These are phyloP conservation scores for Wickerhamiella lipophila DNA, from an alignment of 805 yeast genomes.

Conservation along the genomic window DNA sequence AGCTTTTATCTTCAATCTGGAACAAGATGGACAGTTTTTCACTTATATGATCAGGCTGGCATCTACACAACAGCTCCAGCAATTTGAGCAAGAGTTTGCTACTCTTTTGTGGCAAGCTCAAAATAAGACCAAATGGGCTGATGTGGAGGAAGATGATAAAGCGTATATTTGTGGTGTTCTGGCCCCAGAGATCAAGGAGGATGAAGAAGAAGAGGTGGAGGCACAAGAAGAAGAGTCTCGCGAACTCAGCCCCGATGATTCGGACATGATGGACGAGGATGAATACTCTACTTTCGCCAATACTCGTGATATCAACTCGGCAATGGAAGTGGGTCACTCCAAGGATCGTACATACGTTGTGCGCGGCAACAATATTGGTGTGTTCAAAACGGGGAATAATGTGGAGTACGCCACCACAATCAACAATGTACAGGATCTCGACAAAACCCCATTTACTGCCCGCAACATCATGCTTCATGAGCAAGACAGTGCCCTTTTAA, in stretches of 20 bases:
- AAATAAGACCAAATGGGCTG: conserved; percentile 40
- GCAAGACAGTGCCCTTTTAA: conserved; percentile 54
- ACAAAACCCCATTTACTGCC: conserved; percentile 44
- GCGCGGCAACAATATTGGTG: conserved; percentile 69
- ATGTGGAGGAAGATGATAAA: conserved; percentile 34
- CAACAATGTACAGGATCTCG: conserved; percentile 39
- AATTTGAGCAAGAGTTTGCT: conserved; percentile 43
- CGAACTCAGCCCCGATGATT: conserved; percentile 28
- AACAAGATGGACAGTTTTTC: conserved; percentile 31
- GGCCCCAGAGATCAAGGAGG: conserved; percentile 23
- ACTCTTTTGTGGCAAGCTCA: conserved; percentile 48
- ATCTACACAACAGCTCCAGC: conserved; percentile 30
- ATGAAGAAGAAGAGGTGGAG: conserved; percentile 27
- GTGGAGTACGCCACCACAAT: conserved; percentile 59
- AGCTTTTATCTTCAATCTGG: conserved; percentile 56
- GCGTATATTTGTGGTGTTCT: conserved; percentile 48
- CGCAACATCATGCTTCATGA: conserved; percentile 61
- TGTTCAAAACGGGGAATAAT: conserved; percentile 47
- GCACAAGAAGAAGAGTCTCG: conserved; percentile 28
- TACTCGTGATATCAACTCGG: conserved; percentile 39
- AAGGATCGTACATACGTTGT: conserved; percentile 68
- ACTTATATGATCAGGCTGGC: conserved; percentile 56
- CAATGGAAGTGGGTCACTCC: conserved; percentile 55
- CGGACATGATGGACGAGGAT: conserved; percentile 27
- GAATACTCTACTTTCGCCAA: conserved; percentile 21